Conservation (phyloP, 2,329 filamentous ascomycete species). For the Talaromyces islandicus region DNA sequence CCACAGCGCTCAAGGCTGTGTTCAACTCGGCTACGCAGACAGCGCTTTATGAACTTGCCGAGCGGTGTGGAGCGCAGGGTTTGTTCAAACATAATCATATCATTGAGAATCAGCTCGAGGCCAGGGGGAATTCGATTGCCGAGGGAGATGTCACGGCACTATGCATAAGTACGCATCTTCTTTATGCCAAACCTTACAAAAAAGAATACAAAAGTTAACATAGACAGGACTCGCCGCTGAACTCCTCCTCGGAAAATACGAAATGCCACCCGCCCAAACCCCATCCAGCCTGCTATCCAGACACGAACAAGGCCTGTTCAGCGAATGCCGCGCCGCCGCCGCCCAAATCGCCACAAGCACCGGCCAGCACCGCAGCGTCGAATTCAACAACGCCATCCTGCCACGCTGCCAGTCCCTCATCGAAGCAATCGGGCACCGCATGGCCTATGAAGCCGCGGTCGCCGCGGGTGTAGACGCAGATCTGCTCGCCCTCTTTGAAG, state of each 20-base stretch:
- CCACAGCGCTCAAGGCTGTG: constrained; percentile 10
- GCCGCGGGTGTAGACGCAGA: constrained; percentile 10
- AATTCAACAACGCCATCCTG: constrained; percentile 16
- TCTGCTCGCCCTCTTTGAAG: constrained; percentile 13
- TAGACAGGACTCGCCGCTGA: constrained; percentile 20
- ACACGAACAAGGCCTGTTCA: constrained; percentile 16
- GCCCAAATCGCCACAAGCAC: not conserved
- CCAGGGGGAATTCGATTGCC: constrained; percentile 8
- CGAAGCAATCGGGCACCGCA: constrained; percentile 18
- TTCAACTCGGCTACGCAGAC: constrained; percentile 7
- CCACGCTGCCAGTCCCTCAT: constrained; percentile 14
- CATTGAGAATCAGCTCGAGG: constrained; percentile 4
- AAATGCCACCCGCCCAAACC: constrained; percentile 13
- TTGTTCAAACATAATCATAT: constrained; percentile 12
- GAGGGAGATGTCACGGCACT: constrained; percentile 10
- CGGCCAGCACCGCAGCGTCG: constrained; percentile 13
- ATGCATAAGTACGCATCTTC: constrained; percentile 1
- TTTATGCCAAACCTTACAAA: not conserved
- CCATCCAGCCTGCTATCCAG: constrained; percentile 14
- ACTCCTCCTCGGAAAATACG: constrained; percentile 19
- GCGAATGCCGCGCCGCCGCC: constrained; percentile 9
- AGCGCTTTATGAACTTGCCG: constrained; percentile 6
- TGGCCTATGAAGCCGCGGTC: constrained; percentile 18
- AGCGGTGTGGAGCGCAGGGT: constrained; percentile 12
- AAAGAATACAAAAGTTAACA: not conserved